These are phyloP conservation scores for Gossypium gossypioides DNA, from an alignment of 441 rosid genomes.

Conservation along the genomic window DNA sequence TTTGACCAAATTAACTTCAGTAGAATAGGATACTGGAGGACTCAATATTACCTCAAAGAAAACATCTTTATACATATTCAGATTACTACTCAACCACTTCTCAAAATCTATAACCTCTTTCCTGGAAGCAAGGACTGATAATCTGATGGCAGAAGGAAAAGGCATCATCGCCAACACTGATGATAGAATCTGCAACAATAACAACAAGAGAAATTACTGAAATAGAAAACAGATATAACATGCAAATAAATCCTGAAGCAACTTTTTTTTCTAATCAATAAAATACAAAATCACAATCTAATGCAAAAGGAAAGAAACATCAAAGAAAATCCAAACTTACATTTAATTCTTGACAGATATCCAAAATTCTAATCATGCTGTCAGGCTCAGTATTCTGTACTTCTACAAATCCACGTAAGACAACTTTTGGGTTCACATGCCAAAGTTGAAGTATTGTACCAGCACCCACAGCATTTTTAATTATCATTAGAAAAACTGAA, in stretches of 20 bases:
- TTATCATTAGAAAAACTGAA: conserved; percentile 52
- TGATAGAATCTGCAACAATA: conserved; percentile 51
- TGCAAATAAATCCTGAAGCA: neutral
- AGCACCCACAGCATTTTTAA: conserved; percentile 36
- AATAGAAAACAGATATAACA: neutral
- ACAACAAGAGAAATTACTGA: neutral
- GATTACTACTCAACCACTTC: conserved; percentile 63
- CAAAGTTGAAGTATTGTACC: conserved; percentile 65
- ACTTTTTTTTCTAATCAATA: neutral
- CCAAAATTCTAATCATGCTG: conserved; percentile 48
- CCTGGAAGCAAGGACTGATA: conserved; percentile 75
- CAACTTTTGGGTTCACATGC: conserved; percentile 63
- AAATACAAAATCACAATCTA: neutral
- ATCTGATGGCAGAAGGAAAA: conserved; percentile 50
- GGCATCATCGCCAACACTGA: conserved; percentile 70
- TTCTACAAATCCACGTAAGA: conserved; percentile 66
- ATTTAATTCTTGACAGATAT: conserved; percentile 79
- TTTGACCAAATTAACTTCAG: conserved; percentile 8
- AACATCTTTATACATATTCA: conserved; percentile 49
- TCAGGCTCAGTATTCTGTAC: conserved; percentile 49
- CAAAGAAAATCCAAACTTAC: conserved; percentile 27
- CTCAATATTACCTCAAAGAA: conserved; percentile 63
- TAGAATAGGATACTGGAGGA: neutral
- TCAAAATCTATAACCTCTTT: conserved; percentile 76
- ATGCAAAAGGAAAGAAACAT: neutral